Percentiles rank a stretch among this genome's conserved stretches.
phyloP scores from a whole-genome alignment of 305 asterid genomes.

The Fraxinus nigra region DNA sequence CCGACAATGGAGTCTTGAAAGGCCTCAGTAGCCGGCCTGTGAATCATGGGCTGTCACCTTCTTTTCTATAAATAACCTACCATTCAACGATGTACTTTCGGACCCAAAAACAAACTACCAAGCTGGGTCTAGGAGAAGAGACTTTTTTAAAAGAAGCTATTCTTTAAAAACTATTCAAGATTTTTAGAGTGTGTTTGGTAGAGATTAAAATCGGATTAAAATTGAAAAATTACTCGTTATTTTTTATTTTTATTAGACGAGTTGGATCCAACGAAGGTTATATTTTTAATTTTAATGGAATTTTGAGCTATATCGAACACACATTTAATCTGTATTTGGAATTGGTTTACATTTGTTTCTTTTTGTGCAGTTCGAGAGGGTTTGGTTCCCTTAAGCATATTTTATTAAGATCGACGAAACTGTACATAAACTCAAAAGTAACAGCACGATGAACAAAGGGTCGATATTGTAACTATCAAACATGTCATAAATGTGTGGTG shows the following conservation, averaged over 20 bases:
- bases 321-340: too few relatives aligned
- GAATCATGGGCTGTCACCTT: neutral
- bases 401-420: too few relatives aligned
- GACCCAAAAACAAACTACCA: neutral
- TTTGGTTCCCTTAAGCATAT: neutral
- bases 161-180: neutral
- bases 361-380: neutral
- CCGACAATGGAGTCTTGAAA: neutral
- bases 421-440: too few relatives aligned
- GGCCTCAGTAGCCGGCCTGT: neutral
- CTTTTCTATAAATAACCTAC: neutral
- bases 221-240: too few relatives aligned
- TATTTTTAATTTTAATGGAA: too few relatives aligned
- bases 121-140: neutral
- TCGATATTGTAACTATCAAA: neutral
- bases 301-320: too few relatives aligned
- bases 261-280: too few relatives aligned
- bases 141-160: neutral
- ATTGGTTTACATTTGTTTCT: too few relatives aligned
- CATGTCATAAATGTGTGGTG: neutral
- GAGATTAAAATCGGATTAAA: too few relatives aligned
- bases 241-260: too few relatives aligned
- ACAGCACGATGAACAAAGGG: neutral
- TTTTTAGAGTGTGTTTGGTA: too few relatives aligned
- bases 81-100: too few relatives aligned